phyloP scores from a whole-genome alignment of 768 basidiomycete species.

The Agaricus sinodeliciosus region DNA sequence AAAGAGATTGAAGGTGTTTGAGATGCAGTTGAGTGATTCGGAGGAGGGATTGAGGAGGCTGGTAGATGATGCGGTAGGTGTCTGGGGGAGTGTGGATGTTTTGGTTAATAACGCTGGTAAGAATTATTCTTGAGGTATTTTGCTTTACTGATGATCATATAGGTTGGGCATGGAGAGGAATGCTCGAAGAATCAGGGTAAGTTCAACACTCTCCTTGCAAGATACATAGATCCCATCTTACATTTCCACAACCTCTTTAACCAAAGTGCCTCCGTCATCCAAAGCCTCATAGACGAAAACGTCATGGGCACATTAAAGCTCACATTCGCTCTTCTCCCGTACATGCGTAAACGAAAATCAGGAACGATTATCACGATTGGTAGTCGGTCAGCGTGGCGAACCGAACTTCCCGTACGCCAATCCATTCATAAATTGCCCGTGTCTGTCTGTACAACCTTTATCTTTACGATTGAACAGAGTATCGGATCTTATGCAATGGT shows the following conservation, averaged over 20 bases:
- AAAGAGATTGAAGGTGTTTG: conserved; percentile 33
- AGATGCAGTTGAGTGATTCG: conserved; percentile 47
- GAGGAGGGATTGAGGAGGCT: conserved; percentile 32
- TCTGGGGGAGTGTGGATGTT: conserved; percentile 53
- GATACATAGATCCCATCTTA: too few species aligned
- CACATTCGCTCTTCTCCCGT: conserved; percentile 44
- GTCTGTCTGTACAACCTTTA: too few species aligned
- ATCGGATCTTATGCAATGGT: conserved; percentile 39
- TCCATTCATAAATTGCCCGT: not conserved
- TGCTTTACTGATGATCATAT: too few species aligned
- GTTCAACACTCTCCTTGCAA: conserved; percentile 15
- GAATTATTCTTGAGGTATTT: too few species aligned
- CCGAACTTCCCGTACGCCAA: conserved; percentile 33
- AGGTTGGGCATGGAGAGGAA: conserved; percentile 31
- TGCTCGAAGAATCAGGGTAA: conserved; percentile 57
- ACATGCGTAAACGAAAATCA: conserved; percentile 36
- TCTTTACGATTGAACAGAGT: too few species aligned
- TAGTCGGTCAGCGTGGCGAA: conserved; percentile 46
- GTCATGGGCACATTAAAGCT: conserved; percentile 48
- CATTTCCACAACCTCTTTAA: not conserved
- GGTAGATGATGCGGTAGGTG: conserved; percentile 33
- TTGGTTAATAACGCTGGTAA: conserved; percentile 62
- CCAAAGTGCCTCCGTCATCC: conserved; percentile 26
- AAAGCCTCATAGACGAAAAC: conserved; percentile 35
- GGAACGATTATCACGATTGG: conserved; percentile 47